Conservation (phyloP, 2,329 filamentous ascomycete genomes). For the Epichloe sylvatica region DNA sequence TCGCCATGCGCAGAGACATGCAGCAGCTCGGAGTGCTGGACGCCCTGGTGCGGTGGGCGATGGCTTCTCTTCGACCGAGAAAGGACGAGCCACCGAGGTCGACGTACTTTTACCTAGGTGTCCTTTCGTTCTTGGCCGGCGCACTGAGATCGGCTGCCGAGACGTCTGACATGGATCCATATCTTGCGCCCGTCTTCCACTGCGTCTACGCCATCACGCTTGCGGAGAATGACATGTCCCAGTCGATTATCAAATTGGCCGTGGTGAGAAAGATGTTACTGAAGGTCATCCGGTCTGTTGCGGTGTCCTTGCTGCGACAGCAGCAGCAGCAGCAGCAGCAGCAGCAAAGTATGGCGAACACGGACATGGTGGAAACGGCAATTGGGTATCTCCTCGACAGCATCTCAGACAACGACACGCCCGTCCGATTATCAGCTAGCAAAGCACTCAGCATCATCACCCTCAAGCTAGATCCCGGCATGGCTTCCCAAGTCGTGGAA, state of each 20-base stretch:
- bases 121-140: slow-evolving; percentile 66
- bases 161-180: slow-evolving; percentile 57
- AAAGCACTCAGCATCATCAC: slow-evolving; percentile 85
- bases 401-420: slow-evolving; percentile 77
- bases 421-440: slow-evolving; percentile 78
- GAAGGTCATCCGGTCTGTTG: slow-evolving; percentile 68
- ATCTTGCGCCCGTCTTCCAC: slow-evolving; percentile 52
- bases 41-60: slow-evolving; percentile 55
- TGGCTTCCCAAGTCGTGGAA: slow-evolving; percentile 78
- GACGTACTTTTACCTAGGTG: slow-evolving; percentile 65
- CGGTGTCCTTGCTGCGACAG: slow-evolving; percentile 49
- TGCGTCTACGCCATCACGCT: slow-evolving; percentile 46
- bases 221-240: slow-evolving; percentile 32
- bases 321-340: slow-evolving; percentile 22
- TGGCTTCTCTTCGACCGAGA: slow-evolving; percentile 41
- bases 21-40: slow-evolving; percentile 58
- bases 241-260: slow-evolving; percentile 53
- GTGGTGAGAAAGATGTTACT: slow-evolving; percentile 69
- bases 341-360: slow-evolving; percentile 22
- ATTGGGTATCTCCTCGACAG: slow-evolving; percentile 70
- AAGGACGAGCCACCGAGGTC: slow-evolving; percentile 26
- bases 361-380: slow-evolving; percentile 57
- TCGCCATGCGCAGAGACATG: slow-evolving; percentile 82
- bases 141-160: slow-evolving; percentile 56
- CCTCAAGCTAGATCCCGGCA: slow-evolving; percentile 60